phyloP scores from a whole-genome alignment of 2,329 filamentous ascomycete genomes.

The Aspergillus pseudoterreus region DNA sequence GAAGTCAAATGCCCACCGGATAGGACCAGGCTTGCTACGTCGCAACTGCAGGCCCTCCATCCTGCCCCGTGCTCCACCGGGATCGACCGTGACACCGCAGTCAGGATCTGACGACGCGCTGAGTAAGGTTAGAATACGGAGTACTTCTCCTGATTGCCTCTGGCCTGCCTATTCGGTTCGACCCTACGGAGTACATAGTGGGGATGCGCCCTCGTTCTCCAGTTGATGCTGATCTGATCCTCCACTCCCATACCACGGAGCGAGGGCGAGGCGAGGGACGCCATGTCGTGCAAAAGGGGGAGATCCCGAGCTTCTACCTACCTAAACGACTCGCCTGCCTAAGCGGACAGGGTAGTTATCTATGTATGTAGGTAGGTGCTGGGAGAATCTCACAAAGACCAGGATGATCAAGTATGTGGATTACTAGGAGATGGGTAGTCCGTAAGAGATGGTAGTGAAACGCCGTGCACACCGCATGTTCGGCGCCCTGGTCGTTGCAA shows the following conservation, averaged over 20 bases:
- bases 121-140: not conserved
- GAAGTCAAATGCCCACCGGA: not conserved
- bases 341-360: too few relatives aligned
- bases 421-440: too few relatives aligned
- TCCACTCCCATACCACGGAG: not conserved
- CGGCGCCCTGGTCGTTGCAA: too few relatives aligned
- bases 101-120: constrained; percentile 5
- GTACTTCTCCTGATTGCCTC: not conserved
- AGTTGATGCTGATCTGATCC: constrained; percentile 13
- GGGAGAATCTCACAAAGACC: too few relatives aligned
- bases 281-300: not conserved
- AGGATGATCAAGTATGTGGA: too few relatives aligned
- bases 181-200: not conserved
- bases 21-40: constrained; percentile 1
- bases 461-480: too few relatives aligned
- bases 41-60: constrained; percentile 6
- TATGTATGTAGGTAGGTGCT: too few relatives aligned
- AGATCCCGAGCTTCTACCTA: too few relatives aligned
- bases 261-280: not conserved
- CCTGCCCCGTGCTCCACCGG: constrained; percentile 6
- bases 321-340: too few relatives aligned
- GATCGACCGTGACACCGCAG: constrained; percentile 7
- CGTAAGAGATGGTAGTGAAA: too few relatives aligned
- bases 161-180: not conserved
- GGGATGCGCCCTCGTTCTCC: constrained; percentile 16